Conservation (phyloP, 305 asterid genomes). For the Fraxinus angustifolia region DNA sequence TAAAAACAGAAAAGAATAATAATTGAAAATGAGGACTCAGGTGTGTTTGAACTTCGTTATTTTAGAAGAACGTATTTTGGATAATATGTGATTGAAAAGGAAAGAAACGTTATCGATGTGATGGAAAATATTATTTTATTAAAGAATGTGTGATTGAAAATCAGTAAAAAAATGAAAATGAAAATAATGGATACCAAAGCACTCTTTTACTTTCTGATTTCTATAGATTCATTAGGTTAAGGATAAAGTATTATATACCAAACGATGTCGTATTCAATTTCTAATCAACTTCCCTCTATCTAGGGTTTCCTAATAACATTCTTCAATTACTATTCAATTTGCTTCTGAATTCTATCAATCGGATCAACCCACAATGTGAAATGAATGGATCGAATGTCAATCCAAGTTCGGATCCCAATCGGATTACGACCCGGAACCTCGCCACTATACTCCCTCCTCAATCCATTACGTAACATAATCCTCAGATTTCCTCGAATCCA, state of each 20-base stretch:
- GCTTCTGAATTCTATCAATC: background rate
- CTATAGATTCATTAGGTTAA: too few species aligned
- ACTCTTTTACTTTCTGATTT: too few species aligned
- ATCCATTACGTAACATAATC: conserved; percentile 18
- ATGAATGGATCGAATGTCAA: conserved; percentile 13
- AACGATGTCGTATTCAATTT: background rate
- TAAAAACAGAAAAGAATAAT: background rate
- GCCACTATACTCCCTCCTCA: conserved; percentile 24
- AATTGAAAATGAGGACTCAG: background rate
- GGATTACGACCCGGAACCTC: conserved; percentile 20
- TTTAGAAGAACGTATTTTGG: too few species aligned
- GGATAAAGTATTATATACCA: background rate
- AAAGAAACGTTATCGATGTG: too few species aligned
- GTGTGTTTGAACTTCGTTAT: too few species aligned
- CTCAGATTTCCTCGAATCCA: conserved; percentile 20
- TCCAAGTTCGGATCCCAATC: conserved; percentile 12
- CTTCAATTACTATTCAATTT: background rate
- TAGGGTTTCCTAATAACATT: background rate
- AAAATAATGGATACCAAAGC: too few species aligned
- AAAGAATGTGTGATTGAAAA: too few species aligned
- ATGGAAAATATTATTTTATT: too few species aligned
- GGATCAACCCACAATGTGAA: background rate
- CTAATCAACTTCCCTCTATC: background rate
- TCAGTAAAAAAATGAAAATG: too few species aligned
- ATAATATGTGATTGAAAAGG: too few species aligned